Evolutionary conservation across 2,329 filamentous ascomycete species (phyloP), one percentile per base, ranked within the genome.

Genomic region (Penicillium sumatraense): DNA sequence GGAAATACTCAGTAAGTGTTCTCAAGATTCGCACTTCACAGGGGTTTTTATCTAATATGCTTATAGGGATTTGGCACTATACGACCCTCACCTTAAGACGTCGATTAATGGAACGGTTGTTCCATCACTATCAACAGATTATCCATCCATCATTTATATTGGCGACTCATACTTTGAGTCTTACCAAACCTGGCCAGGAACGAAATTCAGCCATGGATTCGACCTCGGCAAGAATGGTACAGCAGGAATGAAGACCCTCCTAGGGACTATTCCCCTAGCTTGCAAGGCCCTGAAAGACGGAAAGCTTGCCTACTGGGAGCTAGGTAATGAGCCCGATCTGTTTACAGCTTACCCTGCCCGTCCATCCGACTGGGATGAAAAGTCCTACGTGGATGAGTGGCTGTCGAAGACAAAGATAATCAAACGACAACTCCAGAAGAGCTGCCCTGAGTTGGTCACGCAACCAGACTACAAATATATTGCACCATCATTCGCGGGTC

Each of bases 261-360:
- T 82, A 2, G 78, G 80, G 8, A 86, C 83, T 0, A 82, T 83
- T 0, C 77, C 82, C 0, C 69, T 85, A 36, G 84, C 79, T 2
- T 88, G 86, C 70, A 80, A 81, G 61, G 81, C 83, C 3, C 70
- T 88, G 0, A 72, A 75, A 2, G 70, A 71, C 10, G 80, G 78
- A 5, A 83, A 78, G 50, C 71, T 87, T 5, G 78, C 83, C 23
- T 73, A 75, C 58, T 88, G 83, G 83, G 83, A 86, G 64, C 83
- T 87, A 60, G 86, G 86, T 35, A 88, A 88, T 62, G 85, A 88
- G 68, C 83, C 84, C 0, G 85, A 88, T 67, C 70, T 87, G 7
- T 88, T 75, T 68, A 2, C 81, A 83, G 58, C 79, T 81, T 0
- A 72, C 77, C 0, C 42, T 21, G 79, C 84, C 18, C 72, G 85